These are phyloP conservation scores for Pseudotsuga menziesii DNA, from an alignment of 75 land plant genomes.

Conservation along the genomic window DNA sequence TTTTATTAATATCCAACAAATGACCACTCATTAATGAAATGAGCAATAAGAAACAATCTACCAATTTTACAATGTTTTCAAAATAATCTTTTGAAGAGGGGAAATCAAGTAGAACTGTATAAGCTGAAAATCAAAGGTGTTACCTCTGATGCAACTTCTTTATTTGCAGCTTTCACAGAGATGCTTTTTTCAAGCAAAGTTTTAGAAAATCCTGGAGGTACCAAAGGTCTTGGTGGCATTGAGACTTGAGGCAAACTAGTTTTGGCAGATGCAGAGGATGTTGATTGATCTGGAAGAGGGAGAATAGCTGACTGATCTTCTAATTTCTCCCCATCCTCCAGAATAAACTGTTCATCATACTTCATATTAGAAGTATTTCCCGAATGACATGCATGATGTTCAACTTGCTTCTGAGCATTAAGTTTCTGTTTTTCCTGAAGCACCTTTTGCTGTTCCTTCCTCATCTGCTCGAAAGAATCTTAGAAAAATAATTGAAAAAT, in stretches of 20 bases:
- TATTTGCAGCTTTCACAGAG: not conserved
- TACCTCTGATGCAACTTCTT: constrained; percentile 2
- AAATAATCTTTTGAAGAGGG: not conserved
- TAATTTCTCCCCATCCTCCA: constrained; percentile 6
- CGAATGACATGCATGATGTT: constrained; percentile 14
- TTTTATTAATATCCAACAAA: no score
- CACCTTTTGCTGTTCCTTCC: constrained; percentile 75
- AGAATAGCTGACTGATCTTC: constrained; percentile 12
- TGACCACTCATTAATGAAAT: not conserved
- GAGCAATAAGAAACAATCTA: not conserved
- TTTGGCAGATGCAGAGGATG: not conserved
- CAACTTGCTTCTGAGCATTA: constrained; percentile 22
- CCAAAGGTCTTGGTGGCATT: constrained; percentile 50
- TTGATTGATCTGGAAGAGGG: constrained; percentile 13
- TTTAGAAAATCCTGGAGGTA: constrained; percentile 64
- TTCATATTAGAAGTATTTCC: constrained; percentile 13
- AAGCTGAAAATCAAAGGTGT: not conserved
- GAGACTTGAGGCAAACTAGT: constrained; percentile 11
- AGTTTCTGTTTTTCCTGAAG: constrained; percentile 56
- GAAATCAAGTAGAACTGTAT: not conserved
- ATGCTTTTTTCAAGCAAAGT: constrained; percentile 16
- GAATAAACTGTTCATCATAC: constrained; percentile 15
- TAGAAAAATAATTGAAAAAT: constrained; percentile 7
- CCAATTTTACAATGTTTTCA: not conserved
- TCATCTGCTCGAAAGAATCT: constrained; percentile 85